Evolutionary conservation across 2,329 filamentous ascomycete species (phyloP).

Genomic region (Trichoderma oligosporum): DNA sequence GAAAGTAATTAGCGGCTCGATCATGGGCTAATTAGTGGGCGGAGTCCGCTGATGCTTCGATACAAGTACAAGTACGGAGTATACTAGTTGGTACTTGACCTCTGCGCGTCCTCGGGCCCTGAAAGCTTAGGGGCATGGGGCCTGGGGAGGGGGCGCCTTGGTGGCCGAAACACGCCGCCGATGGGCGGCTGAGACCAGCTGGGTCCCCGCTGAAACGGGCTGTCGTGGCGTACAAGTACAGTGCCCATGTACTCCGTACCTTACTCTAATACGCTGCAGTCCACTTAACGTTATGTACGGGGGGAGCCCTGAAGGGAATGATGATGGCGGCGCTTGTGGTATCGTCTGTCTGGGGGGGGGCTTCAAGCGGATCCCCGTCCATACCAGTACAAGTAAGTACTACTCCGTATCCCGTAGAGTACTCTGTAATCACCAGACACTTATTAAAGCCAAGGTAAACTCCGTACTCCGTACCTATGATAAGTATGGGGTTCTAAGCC

Average conservation of each 20-base stretch:
- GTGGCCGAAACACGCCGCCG: constrained; percentile 16
- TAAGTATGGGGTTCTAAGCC: constrained; percentile 3
- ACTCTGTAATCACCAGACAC: too few species aligned
- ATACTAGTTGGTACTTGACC: too few species aligned
- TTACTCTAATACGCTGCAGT: background rate
- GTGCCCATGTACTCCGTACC: too few species aligned
- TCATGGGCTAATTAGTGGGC: constrained; percentile 15
- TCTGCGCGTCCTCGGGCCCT: too few species aligned
- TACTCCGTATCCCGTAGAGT: too few species aligned
- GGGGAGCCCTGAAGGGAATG: background rate
- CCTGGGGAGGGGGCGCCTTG: background rate
- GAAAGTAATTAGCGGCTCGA: constrained; percentile 11
- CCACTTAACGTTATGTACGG: constrained; percentile 13
- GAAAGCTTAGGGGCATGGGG: background rate
- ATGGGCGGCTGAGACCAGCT: constrained; percentile 16
- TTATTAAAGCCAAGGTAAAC: too few species aligned
- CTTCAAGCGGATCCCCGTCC: too few species aligned
- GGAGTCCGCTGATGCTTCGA: constrained; percentile 12
- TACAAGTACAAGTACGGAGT: background rate
- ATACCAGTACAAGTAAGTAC: too few species aligned
- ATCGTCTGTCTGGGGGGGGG: too few species aligned
- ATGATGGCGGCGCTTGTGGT: constrained; percentile 8
- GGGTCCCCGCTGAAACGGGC: constrained; percentile 15
- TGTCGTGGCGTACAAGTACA: too few species aligned
- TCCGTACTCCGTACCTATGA: too few species aligned